Percentiles rank a stretch among this genome's conserved stretches.
Conservation (phyloP, 179 eudicot genomes). For the Silene coronaria region DNA sequence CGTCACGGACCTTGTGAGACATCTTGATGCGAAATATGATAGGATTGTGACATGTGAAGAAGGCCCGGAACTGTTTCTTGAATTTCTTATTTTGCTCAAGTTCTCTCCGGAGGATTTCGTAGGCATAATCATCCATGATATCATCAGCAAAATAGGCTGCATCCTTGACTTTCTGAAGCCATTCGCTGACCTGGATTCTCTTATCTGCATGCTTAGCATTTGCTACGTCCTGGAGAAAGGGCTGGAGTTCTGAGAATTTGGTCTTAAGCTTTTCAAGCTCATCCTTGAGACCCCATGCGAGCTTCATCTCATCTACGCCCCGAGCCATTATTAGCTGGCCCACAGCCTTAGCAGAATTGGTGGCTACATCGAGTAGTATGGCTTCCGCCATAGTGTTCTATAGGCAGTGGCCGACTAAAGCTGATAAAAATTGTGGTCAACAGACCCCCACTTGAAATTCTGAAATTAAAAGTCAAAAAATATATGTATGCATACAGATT, state of each 20-base stretch:
- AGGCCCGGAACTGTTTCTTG: conserved; percentile 4
- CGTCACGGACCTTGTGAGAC: conserved; percentile 6
- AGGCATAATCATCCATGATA: conserved; percentile 17
- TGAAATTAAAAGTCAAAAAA: background rate
- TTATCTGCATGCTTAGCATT: background rate
- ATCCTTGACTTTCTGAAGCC: conserved; percentile 16
- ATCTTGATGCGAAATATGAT: conserved; percentile 12
- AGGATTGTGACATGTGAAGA: background rate
- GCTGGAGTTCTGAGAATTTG: conserved; percentile 8
- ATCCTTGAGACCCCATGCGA: conserved; percentile 8
- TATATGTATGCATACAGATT: background rate
- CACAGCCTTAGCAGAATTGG: background rate
- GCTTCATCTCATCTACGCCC: conserved; percentile 4
- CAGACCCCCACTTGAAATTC: background rate
- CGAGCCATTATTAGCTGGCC: background rate
- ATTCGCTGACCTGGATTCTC: background rate
- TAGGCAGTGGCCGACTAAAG: background rate
- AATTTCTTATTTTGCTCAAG: background rate
- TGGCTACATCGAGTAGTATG: background rate
- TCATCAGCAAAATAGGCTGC: conserved; percentile 11
- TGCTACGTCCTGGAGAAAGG: conserved; percentile 7
- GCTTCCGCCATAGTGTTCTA: conserved; percentile 2
- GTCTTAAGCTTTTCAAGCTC: conserved; percentile 13
- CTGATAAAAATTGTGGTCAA: background rate
- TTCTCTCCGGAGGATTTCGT: conserved; percentile 1